Evolutionary conservation across 192 early-diverging fungal species (phyloP).

Genomic region (Coemansia sp.): DNA sequence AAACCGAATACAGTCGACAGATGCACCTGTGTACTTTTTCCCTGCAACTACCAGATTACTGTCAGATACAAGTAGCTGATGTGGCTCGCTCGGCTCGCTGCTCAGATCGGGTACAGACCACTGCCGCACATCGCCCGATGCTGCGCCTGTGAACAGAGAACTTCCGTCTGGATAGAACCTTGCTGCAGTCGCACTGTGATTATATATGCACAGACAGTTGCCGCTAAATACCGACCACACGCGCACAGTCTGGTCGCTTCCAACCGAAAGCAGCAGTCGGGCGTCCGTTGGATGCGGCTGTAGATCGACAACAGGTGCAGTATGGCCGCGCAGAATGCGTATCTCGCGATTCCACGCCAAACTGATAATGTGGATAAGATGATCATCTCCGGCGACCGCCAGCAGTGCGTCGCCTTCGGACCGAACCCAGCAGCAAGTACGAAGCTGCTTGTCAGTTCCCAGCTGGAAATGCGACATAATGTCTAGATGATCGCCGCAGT

Average conservation of each 20-base stretch:
- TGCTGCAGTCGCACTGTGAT: slow-evolving; percentile 56
- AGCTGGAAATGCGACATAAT: slow-evolving; percentile 89
- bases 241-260: slow-evolving; percentile 70
- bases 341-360: slow-evolving; percentile 70
- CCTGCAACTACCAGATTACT: slow-evolving; percentile 17
- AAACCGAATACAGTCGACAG: slow-evolving; percentile 71
- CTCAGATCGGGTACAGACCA: slow-evolving; percentile 55
- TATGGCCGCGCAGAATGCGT: slow-evolving; percentile 58
- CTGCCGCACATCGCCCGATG: slow-evolving; percentile 52
- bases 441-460: slow-evolving; percentile 41
- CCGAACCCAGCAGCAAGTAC: slow-evolving; percentile 73
- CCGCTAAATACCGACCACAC: slow-evolving; percentile 72
- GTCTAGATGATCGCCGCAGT: slow-evolving; percentile 90
- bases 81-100: slow-evolving; percentile 12
- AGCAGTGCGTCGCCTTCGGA: slow-evolving; percentile 65
- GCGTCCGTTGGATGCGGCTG: slow-evolving; percentile 67
- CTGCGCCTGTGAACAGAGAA: slow-evolving; percentile 55
- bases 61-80: slow-evolving; percentile 19
- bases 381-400: slow-evolving; percentile 65
- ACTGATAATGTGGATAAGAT: slow-evolving; percentile 68
- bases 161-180: slow-evolving; percentile 68
- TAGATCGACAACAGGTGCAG: slow-evolving; percentile 60
- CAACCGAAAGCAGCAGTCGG: slow-evolving; percentile 65
- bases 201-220: slow-evolving; percentile 62
- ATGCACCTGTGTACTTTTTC: slow-evolving; percentile 24